Evolutionary conservation across 2,329 filamentous ascomycete genomes (phyloP), one percentile per base, ranked within the genome.

Genomic region (Aspergillus pseudonomiae): DNA sequence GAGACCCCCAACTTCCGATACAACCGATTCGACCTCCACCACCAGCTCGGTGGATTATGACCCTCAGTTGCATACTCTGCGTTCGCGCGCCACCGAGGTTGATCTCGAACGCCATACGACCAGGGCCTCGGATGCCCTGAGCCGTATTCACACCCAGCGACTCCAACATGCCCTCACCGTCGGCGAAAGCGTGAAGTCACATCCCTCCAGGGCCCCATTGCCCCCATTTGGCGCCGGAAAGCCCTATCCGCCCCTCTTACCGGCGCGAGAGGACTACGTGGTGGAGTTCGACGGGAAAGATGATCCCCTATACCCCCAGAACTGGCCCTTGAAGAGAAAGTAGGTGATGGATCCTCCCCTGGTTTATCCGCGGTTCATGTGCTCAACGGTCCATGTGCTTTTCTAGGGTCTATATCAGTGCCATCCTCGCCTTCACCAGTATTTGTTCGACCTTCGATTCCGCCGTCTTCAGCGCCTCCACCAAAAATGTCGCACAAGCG

Each of bases 381-480:
- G 24, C 12, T 28, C 11, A 48, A 26, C 11, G 2, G 45, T 28
- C 6, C 2, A 7, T 11, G 1, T 30, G 24, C 2, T 16, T 10
- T 5, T 14, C 2, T 39, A 77, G 12, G 78, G 73, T 53, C 7
- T 63, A 63, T 54, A 63, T 63, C 30, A 66, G 66, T 48, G 56
- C 55, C 26, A 68, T 68, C 24, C 64, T 68, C 26, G 63, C 64
- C 32, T 70, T 65, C n/a, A 62, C 64, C 36, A 60, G 67, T 48
- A 63, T 67, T 34, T 68, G 67, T 43, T 85, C 81, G 52, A 82
- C 83, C 1, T 85, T 85, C 61, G 80, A 80, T 1, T 75, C 72
- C 2, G 88, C 86, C 75, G 87, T 92, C 71, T 92, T 91, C 78
- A 90, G 88, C 3, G 79, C 86, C 32, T 88, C 88, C 6, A 90